These are phyloP conservation scores for Sugiyamaella castrensis DNA, from an alignment of 1,139 yeast genomes.

Conservation along the genomic window DNA sequence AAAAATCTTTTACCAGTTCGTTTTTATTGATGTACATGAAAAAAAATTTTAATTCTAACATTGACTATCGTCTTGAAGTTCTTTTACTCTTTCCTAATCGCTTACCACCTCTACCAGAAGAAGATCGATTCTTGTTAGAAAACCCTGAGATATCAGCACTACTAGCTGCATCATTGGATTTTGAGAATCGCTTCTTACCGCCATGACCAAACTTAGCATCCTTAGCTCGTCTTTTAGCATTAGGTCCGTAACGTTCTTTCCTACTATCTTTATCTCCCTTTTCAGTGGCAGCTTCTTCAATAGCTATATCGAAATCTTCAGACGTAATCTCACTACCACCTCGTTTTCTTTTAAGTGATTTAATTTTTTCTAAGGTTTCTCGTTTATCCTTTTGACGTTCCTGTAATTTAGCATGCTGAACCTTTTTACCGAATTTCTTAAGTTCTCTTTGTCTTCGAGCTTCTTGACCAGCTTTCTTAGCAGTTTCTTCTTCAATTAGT, in stretches of 20 bases:
- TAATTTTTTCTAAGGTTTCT: constrained; percentile 86
- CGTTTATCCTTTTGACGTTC: constrained; percentile 93
- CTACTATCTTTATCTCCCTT: constrained; percentile 23
- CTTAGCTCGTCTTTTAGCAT: constrained; percentile 64
- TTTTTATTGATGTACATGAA: too few species aligned
- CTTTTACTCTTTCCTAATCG: constrained; percentile 82
- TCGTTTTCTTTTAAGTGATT: constrained; percentile 83
- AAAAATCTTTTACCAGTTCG: too few species aligned
- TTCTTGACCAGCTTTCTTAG: constrained; percentile 88
- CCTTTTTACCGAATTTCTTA: constrained; percentile 97
- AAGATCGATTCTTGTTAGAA: constrained; percentile 39
- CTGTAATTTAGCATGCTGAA: constrained; percentile 88
- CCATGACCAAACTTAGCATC: constrained; percentile 68
- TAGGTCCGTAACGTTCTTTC: constrained; percentile 45
- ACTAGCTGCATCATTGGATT: constrained; percentile 72
- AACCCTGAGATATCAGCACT: constrained; percentile 69
- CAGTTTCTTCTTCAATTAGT: constrained; percentile 80
- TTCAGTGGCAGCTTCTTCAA: constrained; percentile 80
- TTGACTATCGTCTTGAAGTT: constrained; percentile 14
- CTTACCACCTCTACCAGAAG: constrained; percentile 32
- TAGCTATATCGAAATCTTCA: constrained; percentile 56
- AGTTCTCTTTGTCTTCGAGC: constrained; percentile 92
- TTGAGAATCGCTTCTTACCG: constrained; percentile 71
- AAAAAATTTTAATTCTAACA: too few species aligned
- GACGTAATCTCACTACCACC: constrained; percentile 68